Percentiles rank a stretch among this genome's conserved stretches.
These are phyloP conservation scores for Madurella fahalii DNA, from an alignment of 2,329 filamentous ascomycete genomes.

Conservation along the genomic window DNA sequence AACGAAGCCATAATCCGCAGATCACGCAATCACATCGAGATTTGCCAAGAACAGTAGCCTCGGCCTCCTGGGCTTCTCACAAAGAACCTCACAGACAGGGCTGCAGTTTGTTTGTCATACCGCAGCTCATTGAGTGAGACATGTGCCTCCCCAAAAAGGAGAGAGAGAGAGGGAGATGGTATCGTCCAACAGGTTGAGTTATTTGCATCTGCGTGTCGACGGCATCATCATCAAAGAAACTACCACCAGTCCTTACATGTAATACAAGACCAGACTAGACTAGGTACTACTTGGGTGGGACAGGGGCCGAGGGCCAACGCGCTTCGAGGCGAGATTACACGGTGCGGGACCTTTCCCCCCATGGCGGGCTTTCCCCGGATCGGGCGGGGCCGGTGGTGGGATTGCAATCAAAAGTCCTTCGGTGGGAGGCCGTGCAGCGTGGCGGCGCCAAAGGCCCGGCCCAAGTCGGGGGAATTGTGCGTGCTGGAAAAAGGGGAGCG, in stretches of 20 bases:
- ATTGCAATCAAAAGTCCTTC: not conserved
- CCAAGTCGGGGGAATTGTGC: slow-evolving; percentile 7
- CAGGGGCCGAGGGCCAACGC: slow-evolving; percentile 1
- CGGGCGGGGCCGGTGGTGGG: not conserved
- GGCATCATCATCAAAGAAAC: not conserved
- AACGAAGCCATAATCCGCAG: slow-evolving; percentile 8
- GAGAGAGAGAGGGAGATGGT: no score
- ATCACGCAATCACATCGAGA: slow-evolving; percentile 19
- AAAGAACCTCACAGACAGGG: not conserved
- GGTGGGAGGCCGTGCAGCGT: not conserved
- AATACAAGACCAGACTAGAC: not conserved
- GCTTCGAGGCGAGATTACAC: slow-evolving; percentile 14
- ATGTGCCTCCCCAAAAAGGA: no score
- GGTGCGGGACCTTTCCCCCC: slow-evolving; percentile 2
- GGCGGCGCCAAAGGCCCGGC: slow-evolving; percentile 1
- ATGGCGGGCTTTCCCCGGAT: slow-evolving; percentile 8
- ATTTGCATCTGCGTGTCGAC: no score
- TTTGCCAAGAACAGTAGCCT: slow-evolving; percentile 12
- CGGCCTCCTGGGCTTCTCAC: not conserved
- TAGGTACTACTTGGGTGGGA: not conserved
- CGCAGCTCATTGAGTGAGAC: no score
- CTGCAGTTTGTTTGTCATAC: no score
- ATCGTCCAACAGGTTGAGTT: no score
- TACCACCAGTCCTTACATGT: not conserved
- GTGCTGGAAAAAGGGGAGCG: not conserved